A percentile compares a stretch with the other conserved stretches of the same genome.
These are phyloP conservation scores for Petunia axillaris DNA, from an alignment of 257 asterid species.

Conservation along the genomic window DNA sequence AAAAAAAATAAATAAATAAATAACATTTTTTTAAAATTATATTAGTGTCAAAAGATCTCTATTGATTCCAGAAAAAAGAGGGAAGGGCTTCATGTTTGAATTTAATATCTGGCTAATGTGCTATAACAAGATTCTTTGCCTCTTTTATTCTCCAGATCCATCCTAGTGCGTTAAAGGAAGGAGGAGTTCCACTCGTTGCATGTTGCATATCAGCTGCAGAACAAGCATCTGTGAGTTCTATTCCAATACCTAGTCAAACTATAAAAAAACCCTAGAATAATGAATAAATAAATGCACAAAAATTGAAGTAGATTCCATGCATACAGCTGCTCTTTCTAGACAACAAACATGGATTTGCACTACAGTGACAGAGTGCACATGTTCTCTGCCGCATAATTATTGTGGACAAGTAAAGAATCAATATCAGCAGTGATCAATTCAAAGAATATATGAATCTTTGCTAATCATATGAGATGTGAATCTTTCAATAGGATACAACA, in stretches of 20 bases:
- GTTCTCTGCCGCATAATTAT: background rate
- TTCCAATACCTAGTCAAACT: slow-evolving; percentile 15
- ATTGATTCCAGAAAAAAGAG: background rate
- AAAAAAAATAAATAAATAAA: too few relatives aligned
- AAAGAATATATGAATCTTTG: slow-evolving; percentile 1
- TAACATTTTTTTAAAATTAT: background rate
- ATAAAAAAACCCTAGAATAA: background rate
- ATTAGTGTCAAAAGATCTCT: background rate
- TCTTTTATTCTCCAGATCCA: slow-evolving; percentile 64
- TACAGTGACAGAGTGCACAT: background rate
- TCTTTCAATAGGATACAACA: slow-evolving; percentile 1
- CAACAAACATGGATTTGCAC: slow-evolving; percentile 21
- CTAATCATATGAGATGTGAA: background rate
- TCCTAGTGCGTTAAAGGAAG: slow-evolving; percentile 91
- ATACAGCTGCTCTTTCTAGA: slow-evolving; percentile 6
- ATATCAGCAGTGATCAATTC: background rate
- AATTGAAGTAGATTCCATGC: background rate
- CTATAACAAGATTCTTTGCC: background rate
- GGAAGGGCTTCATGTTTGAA: background rate
- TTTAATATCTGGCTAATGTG: background rate
- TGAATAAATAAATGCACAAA: slow-evolving; percentile 2
- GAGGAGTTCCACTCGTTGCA: slow-evolving; percentile 82
- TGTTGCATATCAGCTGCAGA: slow-evolving; percentile 88
- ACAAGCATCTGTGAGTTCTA: slow-evolving; percentile 79
- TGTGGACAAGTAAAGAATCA: background rate